These are phyloP conservation scores for Mucor irregularis DNA, from an alignment of 371 early-diverging fungal species.

Conservation along the genomic window DNA sequence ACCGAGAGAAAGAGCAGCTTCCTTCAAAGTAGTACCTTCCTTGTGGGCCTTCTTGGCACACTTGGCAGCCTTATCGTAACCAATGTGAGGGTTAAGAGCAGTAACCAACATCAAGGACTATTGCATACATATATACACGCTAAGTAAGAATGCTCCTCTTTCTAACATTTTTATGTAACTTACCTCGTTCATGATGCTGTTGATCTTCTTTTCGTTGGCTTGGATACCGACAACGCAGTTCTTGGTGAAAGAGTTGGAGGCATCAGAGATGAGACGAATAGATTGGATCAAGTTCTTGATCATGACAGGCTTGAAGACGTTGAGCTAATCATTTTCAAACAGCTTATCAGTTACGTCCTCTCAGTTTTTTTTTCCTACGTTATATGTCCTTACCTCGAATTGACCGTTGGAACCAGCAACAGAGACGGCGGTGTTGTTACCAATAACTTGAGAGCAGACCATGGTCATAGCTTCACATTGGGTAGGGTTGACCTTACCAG, in stretches of 20 bases:
- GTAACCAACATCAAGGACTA: constrained; percentile 84
- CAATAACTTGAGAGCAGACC: constrained; percentile 91
- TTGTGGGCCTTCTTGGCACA: constrained; percentile 89
- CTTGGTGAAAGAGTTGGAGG: constrained; percentile 73
- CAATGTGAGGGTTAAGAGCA: constrained; percentile 83
- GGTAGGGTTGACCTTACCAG: constrained; percentile 93
- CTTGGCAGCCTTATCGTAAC: constrained; percentile 84
- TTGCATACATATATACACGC: too few species aligned
- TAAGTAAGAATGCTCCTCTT: constrained; percentile 2
- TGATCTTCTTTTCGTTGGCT: constrained; percentile 78
- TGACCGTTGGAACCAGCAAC: constrained; percentile 87
- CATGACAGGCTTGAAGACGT: constrained; percentile 92
- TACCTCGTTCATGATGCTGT: constrained; percentile 66
- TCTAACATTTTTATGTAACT: constrained; percentile 2
- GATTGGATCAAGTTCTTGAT: constrained; percentile 88
- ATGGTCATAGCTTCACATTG: constrained; percentile 94
- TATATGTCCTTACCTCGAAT: constrained; percentile 69
- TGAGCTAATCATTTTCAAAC: constrained; percentile 54
- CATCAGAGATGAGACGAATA: constrained; percentile 76
- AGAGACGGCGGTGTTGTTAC: constrained; percentile 82
- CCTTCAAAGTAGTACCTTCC: constrained; percentile 79
- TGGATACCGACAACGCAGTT: constrained; percentile 86
- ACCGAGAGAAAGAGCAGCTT: constrained; percentile 77
- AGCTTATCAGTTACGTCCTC: background rate
- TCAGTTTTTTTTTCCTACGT: background rate